phyloP scores from a whole-genome alignment of 768 basidiomycete genomes.

The Calocybe gangraenosa region DNA sequence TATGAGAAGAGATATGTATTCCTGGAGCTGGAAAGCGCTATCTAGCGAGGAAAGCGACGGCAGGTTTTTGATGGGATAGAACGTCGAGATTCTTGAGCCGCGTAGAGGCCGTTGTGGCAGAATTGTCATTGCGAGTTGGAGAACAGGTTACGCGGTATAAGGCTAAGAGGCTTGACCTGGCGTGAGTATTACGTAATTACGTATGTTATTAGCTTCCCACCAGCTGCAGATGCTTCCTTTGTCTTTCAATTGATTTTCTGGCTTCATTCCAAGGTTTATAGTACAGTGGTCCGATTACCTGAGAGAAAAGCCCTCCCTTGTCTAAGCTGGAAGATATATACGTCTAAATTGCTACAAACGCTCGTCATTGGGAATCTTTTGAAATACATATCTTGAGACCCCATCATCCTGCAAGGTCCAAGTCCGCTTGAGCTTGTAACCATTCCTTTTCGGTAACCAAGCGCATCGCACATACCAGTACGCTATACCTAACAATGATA shows the following conservation, averaged over 20 bases:
- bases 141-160: too few species aligned
- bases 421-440: slow-evolving; percentile 47
- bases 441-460: slow-evolving; percentile 43
- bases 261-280: too few species aligned
- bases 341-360: too few species aligned
- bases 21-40: slow-evolving; percentile 92
- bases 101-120: slow-evolving; percentile 64
- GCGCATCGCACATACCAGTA: slow-evolving; percentile 57
- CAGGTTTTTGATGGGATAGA: slow-evolving; percentile 71
- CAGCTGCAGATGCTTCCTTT: too few species aligned
- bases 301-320: too few species aligned
- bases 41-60: slow-evolving; percentile 72
- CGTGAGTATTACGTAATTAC: too few species aligned
- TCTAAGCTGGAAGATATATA: too few species aligned
- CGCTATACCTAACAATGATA: slow-evolving; percentile 43
- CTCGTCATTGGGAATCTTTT: slow-evolving; percentile 24
- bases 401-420: slow-evolving; percentile 54
- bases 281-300: too few species aligned
- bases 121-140: slow-evolving; percentile 17
- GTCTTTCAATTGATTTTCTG: too few species aligned
- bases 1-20: slow-evolving; percentile 88
- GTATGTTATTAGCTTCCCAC: too few species aligned
- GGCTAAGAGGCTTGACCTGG: too few species aligned
- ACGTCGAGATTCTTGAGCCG: slow-evolving; percentile 74
- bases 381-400: slow-evolving; percentile 50